phyloP scores from a whole-genome alignment of 495 filamentous ascomycete genomes.

The Hypoxylon intermedium region DNA sequence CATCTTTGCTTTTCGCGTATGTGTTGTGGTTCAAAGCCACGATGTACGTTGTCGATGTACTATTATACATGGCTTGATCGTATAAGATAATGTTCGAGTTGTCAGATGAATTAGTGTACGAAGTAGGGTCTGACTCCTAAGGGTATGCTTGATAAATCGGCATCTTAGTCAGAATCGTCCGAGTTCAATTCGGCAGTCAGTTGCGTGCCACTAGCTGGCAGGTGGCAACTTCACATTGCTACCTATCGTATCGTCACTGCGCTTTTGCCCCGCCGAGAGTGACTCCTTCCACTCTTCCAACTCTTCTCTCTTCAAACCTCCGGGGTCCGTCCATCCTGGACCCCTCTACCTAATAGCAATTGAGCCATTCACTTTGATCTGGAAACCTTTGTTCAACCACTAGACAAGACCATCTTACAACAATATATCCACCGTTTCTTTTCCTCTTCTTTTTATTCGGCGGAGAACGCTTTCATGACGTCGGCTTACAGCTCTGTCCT shows the following conservation, averaged over 20 bases:
- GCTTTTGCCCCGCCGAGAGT: constrained; percentile 38
- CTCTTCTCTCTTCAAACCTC: constrained; percentile 17
- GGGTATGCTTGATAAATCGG: neutral
- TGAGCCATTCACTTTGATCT: no score
- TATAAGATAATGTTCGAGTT: neutral
- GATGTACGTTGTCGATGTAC: no score
- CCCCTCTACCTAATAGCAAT: constrained; percentile 27
- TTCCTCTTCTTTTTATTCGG: constrained; percentile 7
- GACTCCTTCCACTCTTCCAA: constrained; percentile 26
- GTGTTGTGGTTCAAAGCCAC: no score
- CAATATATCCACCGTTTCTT: constrained; percentile 7
- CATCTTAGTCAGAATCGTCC: neutral
- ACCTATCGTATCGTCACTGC: constrained; percentile 25
- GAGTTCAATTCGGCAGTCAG: no score
- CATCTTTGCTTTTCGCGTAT: no score
- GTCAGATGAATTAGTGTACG: neutral
- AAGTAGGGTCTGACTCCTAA: neutral
- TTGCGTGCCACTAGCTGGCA: neutral
- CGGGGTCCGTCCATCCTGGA: constrained; percentile 35
- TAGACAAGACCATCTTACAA: neutral
- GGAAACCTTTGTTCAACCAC: no score
- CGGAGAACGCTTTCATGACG: constrained; percentile 17
- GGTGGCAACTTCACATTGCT: constrained; percentile 8
- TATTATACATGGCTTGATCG: neutral
- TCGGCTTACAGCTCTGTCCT: constrained; percentile 8